Base-by-base conservation (phyloP, 2,329 filamentous ascomycete genomes). In the Botryotinia calthae region DNA sequence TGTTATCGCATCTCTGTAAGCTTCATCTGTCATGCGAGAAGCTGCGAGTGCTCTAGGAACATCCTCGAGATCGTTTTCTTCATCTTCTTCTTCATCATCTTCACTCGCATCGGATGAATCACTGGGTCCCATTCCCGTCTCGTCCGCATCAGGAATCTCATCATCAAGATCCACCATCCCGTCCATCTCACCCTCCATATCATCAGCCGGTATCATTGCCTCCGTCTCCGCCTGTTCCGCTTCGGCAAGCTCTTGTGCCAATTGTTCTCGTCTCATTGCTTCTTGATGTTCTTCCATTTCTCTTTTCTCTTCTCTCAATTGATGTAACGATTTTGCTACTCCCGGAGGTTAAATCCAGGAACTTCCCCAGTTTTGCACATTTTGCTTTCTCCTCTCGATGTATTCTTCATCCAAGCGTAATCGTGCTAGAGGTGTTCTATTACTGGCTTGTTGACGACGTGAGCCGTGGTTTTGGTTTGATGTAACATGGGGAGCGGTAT, bases 321-420 rank as follows among this genome's bases (percentile, higher is more conserved):
- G 94, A 80, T 97, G 91, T 74, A 97, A 89, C 1, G 95, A 97
- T 85, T 98, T 99, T 73, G 89, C 82, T 72, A 97, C 87, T 12
- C 95, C 96, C 0, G 94, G 94, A 0, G 96, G 96, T 73, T 92
- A 93, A 72, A 99, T 90, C 96, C 96, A 99, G 62, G 88, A 88
- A 76, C 91, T 92, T 74, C 96, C 96, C 80, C 97, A 98, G 79
- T 94, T 93, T 65, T 92, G 89, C 44, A 98, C 91, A 76, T 95
- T 94, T 65, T 89, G 84, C 79, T 95, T 94, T 64, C 95, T 93
- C 14, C 91, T 87, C 71, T 91, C 88, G 76, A 97, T 87, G 73
- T 90, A 87, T 74, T 90, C 87, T 83, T 98, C 96, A 80, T 98
- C 95, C 59, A 89, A 84, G 40, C 88, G 86, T 18, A 97, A 88